Evolutionary conservation across 2,329 filamentous ascomycete species (phyloP).

Genomic region (Trichothecium roseum): DNA sequence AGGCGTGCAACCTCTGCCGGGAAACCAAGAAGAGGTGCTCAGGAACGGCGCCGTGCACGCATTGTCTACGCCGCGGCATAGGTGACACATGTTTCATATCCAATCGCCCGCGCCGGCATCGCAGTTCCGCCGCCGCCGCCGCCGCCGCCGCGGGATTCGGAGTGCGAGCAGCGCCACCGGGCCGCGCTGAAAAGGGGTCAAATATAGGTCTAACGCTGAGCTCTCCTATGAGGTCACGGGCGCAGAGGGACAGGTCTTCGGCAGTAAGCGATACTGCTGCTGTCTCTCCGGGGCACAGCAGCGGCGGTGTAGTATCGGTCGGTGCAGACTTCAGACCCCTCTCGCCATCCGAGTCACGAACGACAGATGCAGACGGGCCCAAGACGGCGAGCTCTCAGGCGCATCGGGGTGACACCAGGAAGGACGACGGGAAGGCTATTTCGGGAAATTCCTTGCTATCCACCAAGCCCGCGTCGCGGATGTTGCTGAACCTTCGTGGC

Average conservation of each 20-base stretch:
- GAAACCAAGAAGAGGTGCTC: constrained; percentile 41
- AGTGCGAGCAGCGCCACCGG: too few species aligned
- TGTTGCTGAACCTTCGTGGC: constrained; percentile 41
- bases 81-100: constrained; percentile 22
- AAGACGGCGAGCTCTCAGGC: constrained; percentile 7
- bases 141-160: not conserved
- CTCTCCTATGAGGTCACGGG: too few species aligned
- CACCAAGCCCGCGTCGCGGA: constrained; percentile 19
- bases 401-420: constrained; percentile 1
- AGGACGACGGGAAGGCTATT: constrained; percentile 1
- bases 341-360: constrained; percentile 18
- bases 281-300: not conserved
- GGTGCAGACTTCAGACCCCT: constrained; percentile 7
- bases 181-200: too few species aligned
- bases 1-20: constrained; percentile 37
- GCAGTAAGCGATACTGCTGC: too few species aligned
- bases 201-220: too few species aligned
- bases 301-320: not conserved
- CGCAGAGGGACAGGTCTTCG: too few species aligned
- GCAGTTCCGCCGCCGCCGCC: not conserved
- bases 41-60: constrained; percentile 34
- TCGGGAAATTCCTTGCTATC: constrained; percentile 7
- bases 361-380: constrained; percentile 10
- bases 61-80: constrained; percentile 33
- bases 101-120: constrained; percentile 1